Evolutionary conservation across 1,139 yeast species (phyloP).

Genomic region (Pichia sp.): DNA sequence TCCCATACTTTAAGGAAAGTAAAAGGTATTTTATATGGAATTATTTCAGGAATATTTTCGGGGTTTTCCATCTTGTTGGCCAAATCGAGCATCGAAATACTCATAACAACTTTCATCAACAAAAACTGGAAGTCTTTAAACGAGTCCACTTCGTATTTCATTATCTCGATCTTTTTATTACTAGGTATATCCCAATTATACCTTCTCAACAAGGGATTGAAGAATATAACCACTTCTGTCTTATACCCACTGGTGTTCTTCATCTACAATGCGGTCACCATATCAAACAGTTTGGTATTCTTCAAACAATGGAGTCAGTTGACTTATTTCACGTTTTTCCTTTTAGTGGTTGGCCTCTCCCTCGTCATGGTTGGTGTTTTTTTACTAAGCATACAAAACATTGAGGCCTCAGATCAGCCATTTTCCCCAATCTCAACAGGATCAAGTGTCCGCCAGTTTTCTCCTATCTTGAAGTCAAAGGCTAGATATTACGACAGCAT

Average conservation of each 20-base stretch:
- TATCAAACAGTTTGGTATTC: slow-evolving; percentile 68
- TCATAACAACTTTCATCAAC: slow-evolving; percentile 44
- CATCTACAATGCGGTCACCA: slow-evolving; percentile 70
- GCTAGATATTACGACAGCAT: slow-evolving; percentile 4
- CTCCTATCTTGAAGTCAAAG: slow-evolving; percentile 1
- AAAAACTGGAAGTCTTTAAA: slow-evolving; percentile 25
- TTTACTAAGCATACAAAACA: slow-evolving; percentile 41
- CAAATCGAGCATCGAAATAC: slow-evolving; percentile 72
- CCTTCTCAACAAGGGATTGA: slow-evolving; percentile 70
- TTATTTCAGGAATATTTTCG: slow-evolving; percentile 71
- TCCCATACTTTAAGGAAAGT: slow-evolving; percentile 25
- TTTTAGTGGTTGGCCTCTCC: slow-evolving; percentile 48
- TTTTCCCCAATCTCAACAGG: background rate
- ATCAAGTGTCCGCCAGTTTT: background rate
- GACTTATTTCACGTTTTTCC: slow-evolving; percentile 36
- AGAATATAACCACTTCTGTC: slow-evolving; percentile 69
- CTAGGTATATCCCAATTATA: slow-evolving; percentile 73
- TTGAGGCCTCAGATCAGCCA: background rate
- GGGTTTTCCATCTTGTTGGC: slow-evolving; percentile 86
- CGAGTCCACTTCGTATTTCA: slow-evolving; percentile 40
- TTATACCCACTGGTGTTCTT: slow-evolving; percentile 84
- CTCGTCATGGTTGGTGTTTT: slow-evolving; percentile 53
- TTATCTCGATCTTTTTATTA: slow-evolving; percentile 53
- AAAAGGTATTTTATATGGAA: slow-evolving; percentile 61
- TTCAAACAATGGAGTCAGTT: slow-evolving; percentile 48